Evolutionary conservation across 768 basidiomycete species (phyloP), one percentile per base, ranked within the genome.

Genomic region (Tephrocybe rancida): DNA sequence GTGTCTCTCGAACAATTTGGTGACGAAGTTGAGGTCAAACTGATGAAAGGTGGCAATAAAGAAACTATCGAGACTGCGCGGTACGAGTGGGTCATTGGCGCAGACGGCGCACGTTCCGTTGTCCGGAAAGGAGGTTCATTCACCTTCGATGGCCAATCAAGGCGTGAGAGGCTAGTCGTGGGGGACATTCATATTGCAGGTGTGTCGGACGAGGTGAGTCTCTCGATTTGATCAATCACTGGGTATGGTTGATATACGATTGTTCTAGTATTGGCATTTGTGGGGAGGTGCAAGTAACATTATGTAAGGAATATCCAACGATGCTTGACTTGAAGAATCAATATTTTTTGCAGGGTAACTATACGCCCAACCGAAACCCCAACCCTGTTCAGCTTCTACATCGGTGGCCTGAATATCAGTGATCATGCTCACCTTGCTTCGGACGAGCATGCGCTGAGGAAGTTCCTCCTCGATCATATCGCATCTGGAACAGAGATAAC

Each of bases 131-230:
- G 63, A 24, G 61, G 75, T 2, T 72, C 72, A 3, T 50, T 77
- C 2, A 55, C 65, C 2, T 78, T 79, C 43, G 34, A 71, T 7
- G 77, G 77, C 10, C 72, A 75, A 53, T 73, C 73, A 2, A 58
- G 67, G 26, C 52, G 53, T 1, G 67, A 72, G 42, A 65, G 62
- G 26, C 67, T 71, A 42, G 63, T 76, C 18, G 66, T 73, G 14
- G 76, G 75, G 1, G 75, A 78, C 59, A 73, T 81, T 5, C 64
- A 64, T 41, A 67, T 78, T 0, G 65, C 74, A 32, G 75, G 73
- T 3, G 60, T 79, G 27, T 66, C 69, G n/a, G 59, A 64, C 18
- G 70, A 72, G 47, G 76, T 75, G 43, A 41, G 72, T 57, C 19
- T n/a, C 18, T 19, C 13, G 30, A n/a, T 8, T 9, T 34, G 10